A percentile compares a stretch with the other conserved stretches of the same genome.
These are phyloP conservation scores for Trichosporon ovoides DNA, from an alignment of 1,284 basidiomycete species.

Conservation along the genomic window DNA sequence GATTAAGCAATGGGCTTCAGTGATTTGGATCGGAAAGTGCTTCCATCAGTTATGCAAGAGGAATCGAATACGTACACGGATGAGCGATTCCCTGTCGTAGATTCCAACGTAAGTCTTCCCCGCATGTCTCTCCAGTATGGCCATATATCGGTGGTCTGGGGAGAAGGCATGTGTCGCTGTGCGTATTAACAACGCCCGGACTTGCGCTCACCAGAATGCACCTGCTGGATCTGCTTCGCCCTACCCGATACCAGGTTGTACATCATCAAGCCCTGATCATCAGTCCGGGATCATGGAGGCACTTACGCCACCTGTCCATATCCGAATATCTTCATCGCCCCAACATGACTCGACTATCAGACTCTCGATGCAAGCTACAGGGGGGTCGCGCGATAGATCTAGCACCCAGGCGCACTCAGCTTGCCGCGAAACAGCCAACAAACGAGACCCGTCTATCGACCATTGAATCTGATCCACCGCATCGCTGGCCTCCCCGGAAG, in stretches of 20 bases:
- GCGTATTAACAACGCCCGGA: conserved; percentile 15
- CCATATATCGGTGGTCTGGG: conserved; percentile 69
- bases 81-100: conserved; percentile 70
- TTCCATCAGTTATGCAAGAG: conserved; percentile 33
- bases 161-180: conserved; percentile 68
- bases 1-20: conserved; percentile 65
- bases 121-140: conserved; percentile 74
- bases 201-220: neutral
- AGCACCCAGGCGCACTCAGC: conserved; percentile 57
- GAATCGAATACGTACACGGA: conserved; percentile 57
- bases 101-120: conserved; percentile 77
- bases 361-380: conserved; percentile 59
- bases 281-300: neutral
- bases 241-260: conserved; percentile 57
- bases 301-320: conserved; percentile 80
- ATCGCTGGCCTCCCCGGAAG: conserved; percentile 6
- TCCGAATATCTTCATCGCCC: conserved; percentile 74
- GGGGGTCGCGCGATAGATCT: conserved; percentile 56
- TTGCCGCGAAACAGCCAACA: conserved; percentile 66
- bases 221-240: conserved; percentile 25
- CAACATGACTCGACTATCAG: conserved; percentile 73
- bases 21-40: conserved; percentile 77
- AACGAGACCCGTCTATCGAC: conserved; percentile 75
- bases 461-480: conserved; percentile 67
- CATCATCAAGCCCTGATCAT: conserved; percentile 66